A percentile compares a stretch with the other conserved stretches of the same genome.
Conservation (phyloP, 1,284 basidiomycete genomes). For the Erythrobasidium hasegawianum region DNA sequence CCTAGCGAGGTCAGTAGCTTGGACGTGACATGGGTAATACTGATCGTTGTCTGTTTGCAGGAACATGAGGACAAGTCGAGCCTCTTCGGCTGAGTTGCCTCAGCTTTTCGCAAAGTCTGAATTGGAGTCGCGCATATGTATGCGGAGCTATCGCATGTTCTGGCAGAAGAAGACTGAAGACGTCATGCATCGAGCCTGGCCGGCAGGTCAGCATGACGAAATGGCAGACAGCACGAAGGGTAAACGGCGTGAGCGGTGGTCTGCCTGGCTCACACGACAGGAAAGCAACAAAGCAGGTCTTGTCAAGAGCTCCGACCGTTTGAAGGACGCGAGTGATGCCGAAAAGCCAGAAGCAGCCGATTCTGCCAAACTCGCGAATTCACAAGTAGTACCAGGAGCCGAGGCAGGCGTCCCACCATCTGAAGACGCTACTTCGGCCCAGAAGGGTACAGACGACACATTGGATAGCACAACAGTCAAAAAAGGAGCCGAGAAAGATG, state of each 20-base stretch:
- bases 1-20: slow-evolving; percentile 34
- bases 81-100: neutral
- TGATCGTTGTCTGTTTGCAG: neutral
- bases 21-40: neutral
- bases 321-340: too few relatives aligned
- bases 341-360: neutral
- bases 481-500: too few relatives aligned
- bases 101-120: slow-evolving; percentile 36
- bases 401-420: too few relatives aligned
- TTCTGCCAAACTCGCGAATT: neutral
- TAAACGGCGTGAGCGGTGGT: slow-evolving; percentile 20
- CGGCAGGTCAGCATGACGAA: neutral
- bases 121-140: slow-evolving; percentile 48
- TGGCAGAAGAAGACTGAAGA: slow-evolving; percentile 51
- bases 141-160: slow-evolving; percentile 52
- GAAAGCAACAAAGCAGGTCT: neutral
- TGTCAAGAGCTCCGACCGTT: too few relatives aligned
- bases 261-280: slow-evolving; percentile 9
- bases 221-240: neutral
- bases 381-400: too few relatives aligned
- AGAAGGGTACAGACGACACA: too few relatives aligned
- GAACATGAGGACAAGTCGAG: neutral
- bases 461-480: too few relatives aligned
- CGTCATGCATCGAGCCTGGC: slow-evolving; percentile 40
- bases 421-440: too few relatives aligned